A percentile compares a stretch with the other conserved stretches of the same genome.
phyloP scores from a whole-genome alignment of 1,139 yeast genomes.

The Nakaseomyces kungkrabaensis region DNA sequence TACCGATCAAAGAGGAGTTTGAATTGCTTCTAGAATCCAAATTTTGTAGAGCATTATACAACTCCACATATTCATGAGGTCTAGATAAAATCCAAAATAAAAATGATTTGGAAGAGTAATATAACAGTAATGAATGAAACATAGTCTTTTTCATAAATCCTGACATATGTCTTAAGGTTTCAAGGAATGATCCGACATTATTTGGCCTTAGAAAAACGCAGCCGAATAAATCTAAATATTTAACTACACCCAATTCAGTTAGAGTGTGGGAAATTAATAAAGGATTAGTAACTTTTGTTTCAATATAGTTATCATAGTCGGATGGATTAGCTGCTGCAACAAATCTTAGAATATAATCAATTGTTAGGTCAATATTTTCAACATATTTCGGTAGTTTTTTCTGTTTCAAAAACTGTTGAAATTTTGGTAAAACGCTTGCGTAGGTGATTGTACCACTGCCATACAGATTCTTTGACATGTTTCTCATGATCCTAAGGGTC shows the following conservation, averaged over 20 bases:
- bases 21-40: not conserved
- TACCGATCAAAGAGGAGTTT: not conserved
- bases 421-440: constrained; percentile 13
- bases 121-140: constrained; percentile 19
- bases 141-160: constrained; percentile 17
- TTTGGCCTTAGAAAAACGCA: constrained; percentile 19
- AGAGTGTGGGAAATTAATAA: constrained; percentile 14
- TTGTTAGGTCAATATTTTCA: constrained; percentile 19
- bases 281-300: constrained; percentile 15
- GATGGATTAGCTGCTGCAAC: constrained; percentile 26
- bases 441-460: constrained; percentile 12
- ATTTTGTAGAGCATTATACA: constrained; percentile 8
- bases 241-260: constrained; percentile 16
- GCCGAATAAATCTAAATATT: constrained; percentile 23
- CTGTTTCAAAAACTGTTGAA: constrained; percentile 12
- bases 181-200: constrained; percentile 17
- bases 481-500: constrained; percentile 12
- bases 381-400: constrained; percentile 13
- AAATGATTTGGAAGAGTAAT: constrained; percentile 22
- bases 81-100: constrained; percentile 27
- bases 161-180: constrained; percentile 17
- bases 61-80: constrained; percentile 21
- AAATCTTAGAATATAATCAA: constrained; percentile 20
- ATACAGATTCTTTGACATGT: constrained; percentile 14
- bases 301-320: constrained; percentile 18